phyloP scores from a whole-genome alignment of 345 rosid species.

The Alliaria petiolata region DNA sequence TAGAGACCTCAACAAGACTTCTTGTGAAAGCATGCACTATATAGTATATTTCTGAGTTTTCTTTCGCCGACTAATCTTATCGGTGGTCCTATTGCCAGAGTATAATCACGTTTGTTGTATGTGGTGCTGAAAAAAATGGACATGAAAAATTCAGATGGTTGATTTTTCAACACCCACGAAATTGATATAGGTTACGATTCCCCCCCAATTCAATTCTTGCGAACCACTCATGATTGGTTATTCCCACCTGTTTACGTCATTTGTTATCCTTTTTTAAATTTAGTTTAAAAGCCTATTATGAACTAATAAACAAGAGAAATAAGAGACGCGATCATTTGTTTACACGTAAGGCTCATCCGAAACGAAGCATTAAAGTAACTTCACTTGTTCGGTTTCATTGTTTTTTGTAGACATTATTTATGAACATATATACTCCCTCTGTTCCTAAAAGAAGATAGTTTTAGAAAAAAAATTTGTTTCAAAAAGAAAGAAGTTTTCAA shows the following conservation, averaged over 20 bases:
- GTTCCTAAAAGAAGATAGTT: too few relatives aligned
- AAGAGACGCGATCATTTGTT: not conserved
- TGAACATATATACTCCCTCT: not conserved
- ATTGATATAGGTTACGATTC: not conserved
- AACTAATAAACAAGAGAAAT: not conserved
- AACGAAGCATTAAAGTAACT: not conserved
- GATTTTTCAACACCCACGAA: not conserved
- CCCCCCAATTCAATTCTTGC: not conserved
- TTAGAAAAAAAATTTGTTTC: too few relatives aligned
- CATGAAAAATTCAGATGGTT: not conserved
- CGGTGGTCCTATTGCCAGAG: slow-evolving; percentile 19
- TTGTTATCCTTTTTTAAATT: not conserved
- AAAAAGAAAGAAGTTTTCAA: too few relatives aligned
- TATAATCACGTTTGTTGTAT: slow-evolving; percentile 13
- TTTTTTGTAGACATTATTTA: not conserved
- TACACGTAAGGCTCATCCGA: not conserved
- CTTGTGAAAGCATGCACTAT: slow-evolving; percentile 15
- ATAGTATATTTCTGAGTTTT: not conserved
- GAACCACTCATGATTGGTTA: not conserved
- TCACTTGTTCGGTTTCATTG: not conserved
- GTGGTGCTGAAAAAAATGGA: slow-evolving; percentile 8
- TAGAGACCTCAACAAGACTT: slow-evolving; percentile 10
- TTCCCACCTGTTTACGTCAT: not conserved
- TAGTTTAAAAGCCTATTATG: not conserved
- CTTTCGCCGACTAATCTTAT: not conserved